These are phyloP conservation scores for Akanthomyces lecanii DNA, from an alignment of 2,329 filamentous ascomycete species.

Conservation along the genomic window DNA sequence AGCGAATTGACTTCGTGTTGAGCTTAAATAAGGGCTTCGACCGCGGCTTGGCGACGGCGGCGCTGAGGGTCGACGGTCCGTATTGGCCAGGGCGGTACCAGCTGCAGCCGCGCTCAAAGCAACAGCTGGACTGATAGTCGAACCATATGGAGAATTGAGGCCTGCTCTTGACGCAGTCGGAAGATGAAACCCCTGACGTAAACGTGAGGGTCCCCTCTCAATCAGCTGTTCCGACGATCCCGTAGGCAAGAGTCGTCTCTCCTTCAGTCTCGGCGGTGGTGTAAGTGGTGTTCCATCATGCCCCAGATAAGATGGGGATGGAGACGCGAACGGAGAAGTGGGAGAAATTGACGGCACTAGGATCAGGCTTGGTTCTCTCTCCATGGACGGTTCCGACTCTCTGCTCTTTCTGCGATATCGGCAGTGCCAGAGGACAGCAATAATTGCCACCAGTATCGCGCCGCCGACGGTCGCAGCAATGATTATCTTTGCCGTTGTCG, in stretches of 20 bases:
- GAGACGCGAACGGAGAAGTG: slow-evolving; percentile 38
- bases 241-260: slow-evolving; percentile 41
- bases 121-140: neutral
- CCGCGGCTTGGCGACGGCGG: neutral
- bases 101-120: neutral
- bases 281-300: slow-evolving; percentile 30
- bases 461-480: slow-evolving; percentile 5
- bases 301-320: slow-evolving; percentile 27
- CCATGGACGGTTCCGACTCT: neutral
- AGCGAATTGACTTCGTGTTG: slow-evolving; percentile 8
- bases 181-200: slow-evolving; percentile 9
- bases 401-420: slow-evolving; percentile 10
- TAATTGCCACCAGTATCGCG: slow-evolving; percentile 9
- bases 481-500: slow-evolving; percentile 4
- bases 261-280: slow-evolving; percentile 45
- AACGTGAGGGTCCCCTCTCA: neutral
- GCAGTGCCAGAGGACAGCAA: slow-evolving; percentile 15
- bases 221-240: neutral
- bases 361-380: slow-evolving; percentile 13
- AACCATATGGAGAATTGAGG: neutral
- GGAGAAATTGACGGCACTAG: slow-evolving; percentile 27
- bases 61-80: neutral
- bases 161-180: neutral
- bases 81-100: neutral
- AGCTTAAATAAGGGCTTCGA: neutral